phyloP scores from a whole-genome alignment of 805 yeast species.

The Schwanniomyces polymorphus region DNA sequence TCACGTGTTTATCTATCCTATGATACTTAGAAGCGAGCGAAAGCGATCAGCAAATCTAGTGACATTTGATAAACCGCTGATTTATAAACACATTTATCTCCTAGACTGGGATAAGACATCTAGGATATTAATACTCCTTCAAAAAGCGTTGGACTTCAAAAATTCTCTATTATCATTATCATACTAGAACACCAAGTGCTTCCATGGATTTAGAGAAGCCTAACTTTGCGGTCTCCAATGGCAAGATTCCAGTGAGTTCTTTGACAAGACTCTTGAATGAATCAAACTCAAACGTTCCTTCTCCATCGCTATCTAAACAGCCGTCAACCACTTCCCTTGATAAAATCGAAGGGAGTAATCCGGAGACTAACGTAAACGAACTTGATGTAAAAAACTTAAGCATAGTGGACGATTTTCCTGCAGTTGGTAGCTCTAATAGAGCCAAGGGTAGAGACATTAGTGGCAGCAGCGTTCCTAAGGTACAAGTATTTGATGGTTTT shows the following conservation, averaged over 20 bases:
- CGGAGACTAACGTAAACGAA: background rate
- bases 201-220: slow-evolving; percentile 13
- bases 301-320: slow-evolving; percentile 9
- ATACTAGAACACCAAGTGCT: slow-evolving; percentile 2
- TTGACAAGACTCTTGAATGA: slow-evolving; percentile 39
- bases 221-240: slow-evolving; percentile 4
- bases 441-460: background rate
- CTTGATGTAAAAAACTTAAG: background rate
- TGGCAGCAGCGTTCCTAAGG: background rate
- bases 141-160: background rate
- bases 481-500: slow-evolving; percentile 6
- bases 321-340: slow-evolving; percentile 11
- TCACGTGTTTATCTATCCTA: background rate
- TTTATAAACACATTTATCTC: background rate
- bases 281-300: slow-evolving; percentile 19
- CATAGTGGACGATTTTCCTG: background rate
- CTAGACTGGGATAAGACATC: background rate
- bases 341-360: background rate
- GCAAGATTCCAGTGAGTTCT: slow-evolving; percentile 29
- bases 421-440: background rate
- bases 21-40: background rate
- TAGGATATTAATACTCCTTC: background rate
- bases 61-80: background rate
- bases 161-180: background rate
- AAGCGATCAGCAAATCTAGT: background rate